Evolutionary conservation across 805 yeast species (phyloP), one percentile per base, ranked within the genome.

Genomic region (Millerozyma miso): DNA sequence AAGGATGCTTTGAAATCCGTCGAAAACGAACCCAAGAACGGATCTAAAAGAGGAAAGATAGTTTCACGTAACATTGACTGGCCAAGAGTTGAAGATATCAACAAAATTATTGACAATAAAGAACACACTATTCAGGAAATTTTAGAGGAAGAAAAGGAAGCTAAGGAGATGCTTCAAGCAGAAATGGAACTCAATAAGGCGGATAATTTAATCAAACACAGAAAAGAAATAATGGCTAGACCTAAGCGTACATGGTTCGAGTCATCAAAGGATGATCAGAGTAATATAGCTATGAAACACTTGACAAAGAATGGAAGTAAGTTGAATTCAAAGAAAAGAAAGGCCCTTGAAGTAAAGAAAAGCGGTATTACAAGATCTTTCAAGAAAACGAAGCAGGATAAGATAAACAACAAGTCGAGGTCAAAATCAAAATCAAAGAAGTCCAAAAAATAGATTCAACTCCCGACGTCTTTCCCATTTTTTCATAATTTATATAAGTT

Each of bases 221-320:
- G 80, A 51, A 78, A 77, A 41, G 98, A 93, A 64, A 93, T 93
- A 57, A 76, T 79, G 50, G 71, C 96, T 1, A 79, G 97, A 57
- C 98, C 99, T 29, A 88, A 79, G 64, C 81, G 99, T 69, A 93
- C 99, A 0, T 93, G 99, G 99, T 91, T 93, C 63, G 91, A 88
- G 65, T 56, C 73, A 29, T 81, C 77, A 46, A 79, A 80, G 64
- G 67, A 71, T 64, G 67, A 53, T 53, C 68, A 47, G 61, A 63
- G 56, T 60, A 51, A 62, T 14, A 59, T 51, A 40, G 73, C 60
- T 5, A 55, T 65, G 62, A 63, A 59, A 29, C 69, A 66, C 37
- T 58, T 71, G 46, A 63, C 73, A 34, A 71, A 77, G 44, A 73
- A 69, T 42, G 81, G 79, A 42, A 77, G 79, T 56, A 76, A 74